Base-by-base conservation (phyloP, 2,329 filamentous ascomycete genomes). In the Penicillium sp. region DNA sequence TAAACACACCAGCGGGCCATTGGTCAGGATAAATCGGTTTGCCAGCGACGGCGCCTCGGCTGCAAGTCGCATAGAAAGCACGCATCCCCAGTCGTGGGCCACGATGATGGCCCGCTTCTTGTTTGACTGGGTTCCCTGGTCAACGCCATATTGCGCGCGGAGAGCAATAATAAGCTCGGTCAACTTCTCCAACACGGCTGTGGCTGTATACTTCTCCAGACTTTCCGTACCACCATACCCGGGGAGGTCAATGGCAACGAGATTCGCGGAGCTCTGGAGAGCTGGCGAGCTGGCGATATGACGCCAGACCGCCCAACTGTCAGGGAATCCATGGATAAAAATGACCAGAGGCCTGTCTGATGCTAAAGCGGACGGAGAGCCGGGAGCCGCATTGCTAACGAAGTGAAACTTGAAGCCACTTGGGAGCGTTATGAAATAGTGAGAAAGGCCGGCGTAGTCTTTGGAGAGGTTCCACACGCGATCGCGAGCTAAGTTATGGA, bases 271-370 rank as follows among this genome's bases (percentile, higher is more conserved):
- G 28, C 75, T 60, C 28, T 73, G 70, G 10, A 81, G 66, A 10
- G 72, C 65, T 8, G 74, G 59, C 0, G 79, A 80, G 41, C 71
- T 70, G 20, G 86, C 71, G 25, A 84, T 70, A 53, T 80, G 73
- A 48, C 78, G 77, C 83, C 83, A 87, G 54, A 86, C 72, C 11
- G 80, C 76, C 72, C 78, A 85, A 57, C 83, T 85, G 65, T 87
- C 84, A 6, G 85, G 85, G 59, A 86, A 87, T 39, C 85, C 84
- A 69, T 87, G 84, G 17, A 86, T 73, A 64, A 86, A 83, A 42
- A 86, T 77, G 25, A 84, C 76, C 15, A 86, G 69, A 0, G 77
- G 75, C 54, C 72, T 76, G 11, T 63, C 60, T 22, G 60, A 53
- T 25, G 49, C 61, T 65, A 57, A 56, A 17, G 41, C 62, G 20